Percentiles rank a stretch among this genome's conserved stretches.
phyloP scores from a whole-genome alignment of 768 basidiomycete species.

The Gloeopeniophorella convolvens region DNA sequence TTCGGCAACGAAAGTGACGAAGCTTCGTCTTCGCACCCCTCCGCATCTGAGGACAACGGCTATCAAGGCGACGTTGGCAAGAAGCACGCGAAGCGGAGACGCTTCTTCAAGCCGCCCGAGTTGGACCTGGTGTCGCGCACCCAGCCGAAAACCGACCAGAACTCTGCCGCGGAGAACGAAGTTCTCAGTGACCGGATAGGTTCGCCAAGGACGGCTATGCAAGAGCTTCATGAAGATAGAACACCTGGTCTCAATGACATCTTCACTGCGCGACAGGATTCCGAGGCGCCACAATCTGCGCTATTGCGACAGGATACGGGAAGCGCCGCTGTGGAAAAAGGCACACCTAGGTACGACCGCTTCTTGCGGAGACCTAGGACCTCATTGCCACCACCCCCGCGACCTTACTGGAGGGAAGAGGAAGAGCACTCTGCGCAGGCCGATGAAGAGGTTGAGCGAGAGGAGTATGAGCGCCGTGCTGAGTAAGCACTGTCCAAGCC shows the following conservation, averaged over 20 bases:
- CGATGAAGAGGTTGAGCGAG: slow-evolving; percentile 42
- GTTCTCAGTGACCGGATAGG: not conserved
- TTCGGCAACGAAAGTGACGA: slow-evolving; percentile 40
- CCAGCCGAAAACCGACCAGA: not conserved
- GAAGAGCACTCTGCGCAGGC: slow-evolving; percentile 32
- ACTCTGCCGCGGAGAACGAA: not conserved
- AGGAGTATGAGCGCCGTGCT: slow-evolving; percentile 54
- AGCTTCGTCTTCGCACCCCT: slow-evolving; percentile 35
- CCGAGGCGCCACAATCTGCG: not conserved
- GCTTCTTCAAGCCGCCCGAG: slow-evolving; percentile 13
- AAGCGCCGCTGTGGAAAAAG: not conserved
- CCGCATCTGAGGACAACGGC: slow-evolving; percentile 18
- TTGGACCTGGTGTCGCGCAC: slow-evolving; percentile 12
- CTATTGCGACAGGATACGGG: not conserved
- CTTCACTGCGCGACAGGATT: not conserved
- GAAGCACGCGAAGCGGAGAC: slow-evolving; percentile 8
- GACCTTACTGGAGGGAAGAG: slow-evolving; percentile 23
- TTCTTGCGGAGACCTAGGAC: slow-evolving; percentile 24
- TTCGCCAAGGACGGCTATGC: not conserved
- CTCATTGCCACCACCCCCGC: slow-evolving; percentile 31
- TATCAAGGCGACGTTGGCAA: slow-evolving; percentile 4
- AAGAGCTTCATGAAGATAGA: not conserved
- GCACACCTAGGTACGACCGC: not conserved
- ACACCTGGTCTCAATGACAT: not conserved
- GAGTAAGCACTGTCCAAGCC: slow-evolving; percentile 35